Base-by-base conservation (phyloP, 768 basidiomycete species). In the Serendipita sp. region DNA sequence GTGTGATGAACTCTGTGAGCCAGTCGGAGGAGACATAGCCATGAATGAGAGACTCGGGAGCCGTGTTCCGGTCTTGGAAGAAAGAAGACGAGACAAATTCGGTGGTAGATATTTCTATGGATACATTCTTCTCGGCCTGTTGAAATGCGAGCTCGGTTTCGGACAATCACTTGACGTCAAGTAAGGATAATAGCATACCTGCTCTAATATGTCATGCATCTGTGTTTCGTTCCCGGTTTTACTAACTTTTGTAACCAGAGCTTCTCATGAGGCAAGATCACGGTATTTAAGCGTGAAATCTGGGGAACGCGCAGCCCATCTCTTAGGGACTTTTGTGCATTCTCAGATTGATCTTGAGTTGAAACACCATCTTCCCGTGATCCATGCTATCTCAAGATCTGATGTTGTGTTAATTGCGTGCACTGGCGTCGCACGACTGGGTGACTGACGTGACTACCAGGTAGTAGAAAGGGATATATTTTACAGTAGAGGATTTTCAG, bases 201-300 rank as follows among this genome's bases (percentile, higher is more conserved):
- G 86, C 63, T 86, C 74, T 2, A 92, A 89, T 68, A 93, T 92
- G 5, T 89, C 93, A 71, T 89, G n/a, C n/a, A n/a, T n/a, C n/a
- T n/a, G n/a, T n/a, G n/a, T n/a, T 58, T 91, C 85, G 44, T 78
- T 79, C 11, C 91, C 93, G 56, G 97, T 81, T 73, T 86, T 88
- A 28, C 83, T 78, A 34, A 94, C 73, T 66, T 90, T 91, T 46
- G 97, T 71, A 35, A 93, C 74, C 73, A 91, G 96, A 69, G 86
- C 83, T 51, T 89, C 88, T 71, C 97, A 94, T 69, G 75, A 23
- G 23, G 23, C 23, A 23, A 23, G 23, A 23, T 23, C 23, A 23
- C 23, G 23, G 23, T 23, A 23, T 23, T 23, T 23, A 23, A 23
- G 23, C 23, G 23, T 23, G 23, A 23, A 23, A 23, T 23, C 23